phyloP scores from a whole-genome alignment of 2,329 filamentous ascomycete species.

The Ramularia endophylla region DNA sequence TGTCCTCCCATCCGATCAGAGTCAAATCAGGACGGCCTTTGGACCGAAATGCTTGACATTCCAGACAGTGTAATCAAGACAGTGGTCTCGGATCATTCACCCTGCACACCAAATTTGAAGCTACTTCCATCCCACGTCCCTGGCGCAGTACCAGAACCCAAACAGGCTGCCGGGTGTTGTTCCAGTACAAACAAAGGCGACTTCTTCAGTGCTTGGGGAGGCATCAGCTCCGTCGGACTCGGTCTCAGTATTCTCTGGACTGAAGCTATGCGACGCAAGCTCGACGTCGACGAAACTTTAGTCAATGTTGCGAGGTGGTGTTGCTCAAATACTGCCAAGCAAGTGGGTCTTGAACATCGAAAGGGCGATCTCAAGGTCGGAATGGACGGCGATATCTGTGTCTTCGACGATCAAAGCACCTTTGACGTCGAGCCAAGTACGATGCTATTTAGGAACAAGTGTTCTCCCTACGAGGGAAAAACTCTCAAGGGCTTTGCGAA shows the following conservation, averaged over 20 bases:
- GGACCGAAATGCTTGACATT: slow-evolving; percentile 64
- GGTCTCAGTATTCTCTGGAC: slow-evolving; percentile 89
- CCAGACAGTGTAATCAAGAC: slow-evolving; percentile 80
- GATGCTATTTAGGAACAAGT: slow-evolving; percentile 93
- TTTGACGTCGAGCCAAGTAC: slow-evolving; percentile 66
- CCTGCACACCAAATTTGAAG: slow-evolving; percentile 92
- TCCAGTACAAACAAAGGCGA: slow-evolving; percentile 56
- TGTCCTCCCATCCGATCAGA: slow-evolving; percentile 83
- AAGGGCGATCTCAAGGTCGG: slow-evolving; percentile 80
- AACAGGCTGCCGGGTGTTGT: slow-evolving; percentile 26
- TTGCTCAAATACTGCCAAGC: slow-evolving; percentile 75
- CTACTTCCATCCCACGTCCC: slow-evolving; percentile 69
- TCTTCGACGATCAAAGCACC: slow-evolving; percentile 78
- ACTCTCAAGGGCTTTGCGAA: slow-evolving; percentile 68
- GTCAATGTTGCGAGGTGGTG: slow-evolving; percentile 81
- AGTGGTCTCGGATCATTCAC: slow-evolving; percentile 91
- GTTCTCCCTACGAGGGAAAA: slow-evolving; percentile 83
- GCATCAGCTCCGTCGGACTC: slow-evolving; percentile 88
- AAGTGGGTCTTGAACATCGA: slow-evolving; percentile 73
- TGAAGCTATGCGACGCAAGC: slow-evolving; percentile 57
- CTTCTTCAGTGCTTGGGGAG: slow-evolving; percentile 95
- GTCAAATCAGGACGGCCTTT: slow-evolving; percentile 76
- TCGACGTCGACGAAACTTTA: slow-evolving; percentile 49
- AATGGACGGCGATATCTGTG: slow-evolving; percentile 83
- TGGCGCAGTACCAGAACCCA: slow-evolving; percentile 25